Percentiles rank a stretch among this genome's conserved stretches.
phyloP scores from a whole-genome alignment of 2,329 filamentous ascomycete species.

The Diplocarpon rosae region DNA sequence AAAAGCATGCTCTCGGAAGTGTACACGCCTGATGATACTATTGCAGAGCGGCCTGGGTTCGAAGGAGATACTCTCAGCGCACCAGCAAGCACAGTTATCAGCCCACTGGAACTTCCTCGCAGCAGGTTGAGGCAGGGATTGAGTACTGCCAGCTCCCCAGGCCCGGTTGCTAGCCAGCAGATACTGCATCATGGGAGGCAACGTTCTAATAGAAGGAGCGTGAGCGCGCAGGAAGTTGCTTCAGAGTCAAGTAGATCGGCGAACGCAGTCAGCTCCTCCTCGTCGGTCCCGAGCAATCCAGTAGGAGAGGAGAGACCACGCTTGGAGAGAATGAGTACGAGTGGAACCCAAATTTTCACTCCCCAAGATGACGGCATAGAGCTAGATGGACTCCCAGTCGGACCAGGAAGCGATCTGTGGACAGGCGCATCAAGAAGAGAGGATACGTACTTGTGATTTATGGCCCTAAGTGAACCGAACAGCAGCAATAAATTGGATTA shows the following conservation, averaged over 20 bases:
- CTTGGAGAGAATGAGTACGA: conserved; percentile 20
- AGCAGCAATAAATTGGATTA: too few species aligned
- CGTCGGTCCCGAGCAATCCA: neutral
- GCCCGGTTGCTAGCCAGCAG: neutral
- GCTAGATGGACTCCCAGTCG: conserved; percentile 22
- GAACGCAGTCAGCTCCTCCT: neutral
- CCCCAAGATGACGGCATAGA: conserved; percentile 22
- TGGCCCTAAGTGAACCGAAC: too few species aligned
- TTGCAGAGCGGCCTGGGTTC: neutral
- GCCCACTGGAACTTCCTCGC: conserved; percentile 3
- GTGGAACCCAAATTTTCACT: conserved; percentile 24
- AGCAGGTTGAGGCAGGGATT: neutral
- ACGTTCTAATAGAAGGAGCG: too few species aligned
- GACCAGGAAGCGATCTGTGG: conserved; percentile 19
- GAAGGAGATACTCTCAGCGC: conserved; percentile 10
- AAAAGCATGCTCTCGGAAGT: conserved; percentile 23
- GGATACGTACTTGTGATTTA: conserved; percentile 18
- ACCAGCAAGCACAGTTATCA: conserved; percentile 12
- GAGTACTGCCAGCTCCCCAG: neutral
- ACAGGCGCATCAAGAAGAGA: conserved; percentile 15
- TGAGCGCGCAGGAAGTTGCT: too few species aligned
- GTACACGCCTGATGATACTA: conserved; percentile 17
- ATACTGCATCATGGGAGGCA: too few species aligned
- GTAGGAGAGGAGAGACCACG: conserved; percentile 3
- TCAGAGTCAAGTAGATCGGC: neutral